A percentile compares a stretch with the other conserved stretches of the same genome.
Conservation (phyloP, 139 green algal genomes). For the Eudorina sp. region DNA sequence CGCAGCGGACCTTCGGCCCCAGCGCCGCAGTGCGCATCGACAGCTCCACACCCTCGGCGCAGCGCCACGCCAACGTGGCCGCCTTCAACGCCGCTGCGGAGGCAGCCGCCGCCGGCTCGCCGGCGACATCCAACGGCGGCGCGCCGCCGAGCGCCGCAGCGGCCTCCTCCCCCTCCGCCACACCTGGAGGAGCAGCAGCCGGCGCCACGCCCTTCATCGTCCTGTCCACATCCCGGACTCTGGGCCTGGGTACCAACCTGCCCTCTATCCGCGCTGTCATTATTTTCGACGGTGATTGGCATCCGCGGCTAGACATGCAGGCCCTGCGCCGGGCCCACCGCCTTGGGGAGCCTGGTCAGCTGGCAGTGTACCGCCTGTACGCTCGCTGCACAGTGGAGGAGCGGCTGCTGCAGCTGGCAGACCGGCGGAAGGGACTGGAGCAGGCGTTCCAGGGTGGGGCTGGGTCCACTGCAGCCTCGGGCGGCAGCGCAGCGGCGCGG, state of each 20-base stretch:
- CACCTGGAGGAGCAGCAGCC: background rate
- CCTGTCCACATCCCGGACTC: constrained; percentile 68
- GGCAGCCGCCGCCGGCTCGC: background rate
- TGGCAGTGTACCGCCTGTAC: constrained; percentile 58
- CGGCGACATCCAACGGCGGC: background rate
- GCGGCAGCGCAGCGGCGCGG: constrained; percentile 23
- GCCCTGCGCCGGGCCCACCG: constrained; percentile 68
- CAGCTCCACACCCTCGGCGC: constrained; percentile 54
- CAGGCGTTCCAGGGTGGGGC: constrained; percentile 59
- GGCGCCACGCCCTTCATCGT: constrained; percentile 62
- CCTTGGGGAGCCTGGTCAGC: constrained; percentile 50
- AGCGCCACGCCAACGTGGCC: constrained; percentile 65
- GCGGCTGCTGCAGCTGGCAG: constrained; percentile 68
- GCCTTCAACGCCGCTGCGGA: constrained; percentile 63
- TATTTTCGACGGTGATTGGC: constrained; percentile 85
- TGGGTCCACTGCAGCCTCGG: too few species aligned
- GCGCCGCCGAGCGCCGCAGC: background rate
- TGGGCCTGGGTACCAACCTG: constrained; percentile 85
- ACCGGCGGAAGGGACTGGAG: constrained; percentile 53
- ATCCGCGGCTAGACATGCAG: constrained; percentile 76
- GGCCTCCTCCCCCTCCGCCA: background rate
- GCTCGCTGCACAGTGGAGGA: constrained; percentile 71
- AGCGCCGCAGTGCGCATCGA: constrained; percentile 66
- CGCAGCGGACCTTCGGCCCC: constrained; percentile 53
- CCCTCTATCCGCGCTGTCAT: constrained; percentile 67